Base-by-base conservation (phyloP, 352 stramenopile genomes). In the Pelagophyceae sp. region DNA sequence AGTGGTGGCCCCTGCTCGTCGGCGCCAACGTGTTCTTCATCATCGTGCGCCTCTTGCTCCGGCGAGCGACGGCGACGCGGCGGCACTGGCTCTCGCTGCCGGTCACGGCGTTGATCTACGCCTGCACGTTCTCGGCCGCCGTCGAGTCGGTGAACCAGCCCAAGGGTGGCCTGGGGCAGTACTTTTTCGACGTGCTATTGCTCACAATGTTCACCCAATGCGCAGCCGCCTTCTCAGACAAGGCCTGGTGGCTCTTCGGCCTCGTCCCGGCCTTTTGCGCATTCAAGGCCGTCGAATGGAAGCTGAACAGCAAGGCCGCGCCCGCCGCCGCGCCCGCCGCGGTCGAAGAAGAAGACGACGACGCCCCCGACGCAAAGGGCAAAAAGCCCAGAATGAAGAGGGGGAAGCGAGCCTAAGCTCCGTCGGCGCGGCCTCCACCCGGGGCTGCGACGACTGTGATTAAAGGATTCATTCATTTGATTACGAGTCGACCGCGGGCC, bases 121-220 rank as follows among this genome's bases (percentile, higher is more conserved):
- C 33, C 25, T 0, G 51, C 11, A 74, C 67, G 15, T 58, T 31
- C 27, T 2, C 35, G 67, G 29, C 38, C 15, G 38, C 67, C 35
- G 11, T 51, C 67, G 67, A 74, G 67, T 33, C 67, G 15, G 19
- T 37, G 35, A 35, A 1, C 33, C 2, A 3, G 35, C 67, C 67
- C 35, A 32, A 6, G 35, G 67, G 33, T 19, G 17, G 3, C 15
- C 19, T 74, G 17, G 38, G 17, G 15, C 1, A 19, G 35, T 74
- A 74, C 38, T 74, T 74, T n/a, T 74, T 60, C 67, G 67, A 74
- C 67, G 37, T 74, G 17, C 20, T 74, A 37, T 33, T 54, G 35
- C 67, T 74, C 17, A 74, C 67, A 37, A 17, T 74, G 15, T 5
- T 58, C 25, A 31, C 67, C 35, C 67, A 74, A 31, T 19, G 15